Percentiles rank a stretch among this genome's conserved stretches.
These are phyloP conservation scores for Xylaria castorea DNA, from an alignment of 495 filamentous ascomycete species.

Conservation along the genomic window DNA sequence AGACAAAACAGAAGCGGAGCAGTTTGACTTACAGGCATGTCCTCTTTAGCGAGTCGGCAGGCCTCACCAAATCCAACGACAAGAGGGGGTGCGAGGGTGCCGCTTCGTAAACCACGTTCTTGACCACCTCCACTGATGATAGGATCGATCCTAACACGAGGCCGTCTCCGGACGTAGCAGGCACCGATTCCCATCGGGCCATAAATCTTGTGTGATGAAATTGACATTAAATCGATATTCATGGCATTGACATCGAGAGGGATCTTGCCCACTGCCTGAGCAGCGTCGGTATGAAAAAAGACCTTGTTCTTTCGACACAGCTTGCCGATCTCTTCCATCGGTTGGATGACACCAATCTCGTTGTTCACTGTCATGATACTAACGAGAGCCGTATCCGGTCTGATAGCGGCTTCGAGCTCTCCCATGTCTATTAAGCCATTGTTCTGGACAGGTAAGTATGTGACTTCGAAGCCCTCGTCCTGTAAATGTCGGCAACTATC, in stretches of 20 bases:
- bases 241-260: conserved; percentile 94
- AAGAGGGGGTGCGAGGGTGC: conserved; percentile 87
- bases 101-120: conserved; percentile 91
- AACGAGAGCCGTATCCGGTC: conserved; percentile 88
- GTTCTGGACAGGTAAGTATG: conserved; percentile 87
- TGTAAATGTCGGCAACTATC: conserved; percentile 96
- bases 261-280: conserved; percentile 97
- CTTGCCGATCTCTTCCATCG: conserved; percentile 89
- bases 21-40: conserved; percentile 75
- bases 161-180: conserved; percentile 90
- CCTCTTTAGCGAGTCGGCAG: conserved; percentile 86
- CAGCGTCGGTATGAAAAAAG: conserved; percentile 98
- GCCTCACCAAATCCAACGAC: conserved; percentile 95
- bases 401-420: conserved; percentile 87
- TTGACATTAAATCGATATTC: conserved; percentile 98
- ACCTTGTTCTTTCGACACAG: conserved; percentile 89
- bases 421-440: conserved; percentile 86
- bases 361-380: conserved; percentile 99
- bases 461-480: conserved; percentile 95
- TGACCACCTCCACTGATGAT: conserved; percentile 97
- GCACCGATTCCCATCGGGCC: conserved; percentile 97
- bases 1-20: background rate
- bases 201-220: conserved; percentile 99
- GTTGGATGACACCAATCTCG: conserved; percentile 98
- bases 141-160: conserved; percentile 91